Conservation (phyloP, 306 rosid species). For the Mimosa bimucronata region DNA sequence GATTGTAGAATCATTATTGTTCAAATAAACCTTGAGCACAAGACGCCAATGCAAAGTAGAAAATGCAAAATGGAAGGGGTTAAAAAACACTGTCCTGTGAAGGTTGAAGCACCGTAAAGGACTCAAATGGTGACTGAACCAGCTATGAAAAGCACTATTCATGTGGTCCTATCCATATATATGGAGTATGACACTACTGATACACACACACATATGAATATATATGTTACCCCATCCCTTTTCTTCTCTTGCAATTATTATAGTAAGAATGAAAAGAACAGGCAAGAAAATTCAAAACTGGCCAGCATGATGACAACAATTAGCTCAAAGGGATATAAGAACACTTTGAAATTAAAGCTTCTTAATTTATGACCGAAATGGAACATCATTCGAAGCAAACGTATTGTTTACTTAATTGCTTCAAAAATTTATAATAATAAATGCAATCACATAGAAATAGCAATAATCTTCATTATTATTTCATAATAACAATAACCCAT, state of each 20-base stretch:
- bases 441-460: constrained; percentile 50
- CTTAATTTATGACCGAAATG: neutral
- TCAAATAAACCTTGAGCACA: neutral
- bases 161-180: constrained; percentile 38
- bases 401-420: constrained; percentile 36
- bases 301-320: neutral
- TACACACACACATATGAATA: too few species aligned
- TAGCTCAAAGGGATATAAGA: constrained; percentile 1
- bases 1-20: neutral
- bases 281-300: neutral
- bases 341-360: neutral
- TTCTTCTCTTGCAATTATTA: neutral
- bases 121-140: constrained; percentile 36
- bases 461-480: constrained; percentile 30
- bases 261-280: neutral
- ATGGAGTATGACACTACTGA: neutral
- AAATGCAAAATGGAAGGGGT: constrained; percentile 23
- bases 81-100: constrained; percentile 3
- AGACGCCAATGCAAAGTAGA: constrained; percentile 4
- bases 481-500: constrained; percentile 24
- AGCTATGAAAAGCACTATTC: constrained; percentile 25
- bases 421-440: constrained; percentile 36
- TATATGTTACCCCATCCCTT: neutral
- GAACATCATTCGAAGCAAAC: constrained; percentile 20
- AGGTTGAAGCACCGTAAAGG: constrained; percentile 31